Percentiles rank a stretch among this genome's conserved stretches.
Conservation (phyloP, 148 eudicot species). For the Rhododendron simsii region DNA sequence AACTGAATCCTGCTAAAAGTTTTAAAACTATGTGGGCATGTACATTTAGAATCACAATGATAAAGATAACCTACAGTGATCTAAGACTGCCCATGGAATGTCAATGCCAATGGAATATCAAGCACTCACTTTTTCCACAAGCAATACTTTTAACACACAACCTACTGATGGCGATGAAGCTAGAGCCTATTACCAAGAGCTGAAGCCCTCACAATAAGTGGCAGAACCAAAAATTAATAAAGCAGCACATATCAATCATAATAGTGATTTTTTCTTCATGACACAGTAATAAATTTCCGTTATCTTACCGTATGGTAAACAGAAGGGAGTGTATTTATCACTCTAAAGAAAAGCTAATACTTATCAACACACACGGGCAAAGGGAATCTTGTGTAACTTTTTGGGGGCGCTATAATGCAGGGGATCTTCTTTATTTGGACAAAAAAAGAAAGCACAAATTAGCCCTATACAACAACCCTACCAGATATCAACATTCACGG, state of each 20-base stretch:
- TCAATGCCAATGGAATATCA: background rate
- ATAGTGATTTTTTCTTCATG: background rate
- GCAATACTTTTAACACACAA: background rate
- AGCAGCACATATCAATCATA: background rate
- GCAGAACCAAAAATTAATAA: background rate
- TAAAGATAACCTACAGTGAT: background rate
- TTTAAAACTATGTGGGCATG: background rate
- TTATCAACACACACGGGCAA: background rate
- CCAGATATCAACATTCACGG: background rate
- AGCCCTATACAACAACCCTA: background rate
- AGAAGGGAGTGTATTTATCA: background rate
- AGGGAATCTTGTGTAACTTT: background rate
- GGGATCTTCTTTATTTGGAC: background rate
- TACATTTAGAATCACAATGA: background rate
- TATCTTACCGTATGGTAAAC: background rate
- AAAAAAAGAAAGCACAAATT: background rate
- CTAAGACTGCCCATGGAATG: background rate
- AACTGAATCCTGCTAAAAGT: background rate
- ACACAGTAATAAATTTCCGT: background rate
- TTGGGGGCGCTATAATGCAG: background rate
- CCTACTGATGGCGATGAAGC: background rate
- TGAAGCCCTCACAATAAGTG: background rate
- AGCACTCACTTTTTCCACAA: background rate
- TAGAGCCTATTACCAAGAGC: background rate
- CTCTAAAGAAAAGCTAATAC: background rate